Base-by-base conservation (phyloP, 306 rosid species). In the Prinsepia uniflora region DNA sequence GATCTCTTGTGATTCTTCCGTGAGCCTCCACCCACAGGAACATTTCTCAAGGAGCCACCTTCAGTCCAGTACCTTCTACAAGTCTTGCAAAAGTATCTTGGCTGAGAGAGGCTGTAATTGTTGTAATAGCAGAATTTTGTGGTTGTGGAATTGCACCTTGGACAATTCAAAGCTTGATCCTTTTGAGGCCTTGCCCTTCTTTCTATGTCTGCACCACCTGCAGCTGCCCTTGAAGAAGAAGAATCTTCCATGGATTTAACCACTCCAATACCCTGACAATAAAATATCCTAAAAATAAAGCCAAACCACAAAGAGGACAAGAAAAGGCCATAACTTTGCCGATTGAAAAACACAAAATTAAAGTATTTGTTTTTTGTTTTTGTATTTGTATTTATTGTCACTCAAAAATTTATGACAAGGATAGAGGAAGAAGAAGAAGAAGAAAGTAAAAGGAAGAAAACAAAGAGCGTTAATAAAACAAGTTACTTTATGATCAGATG, bases 61-160 rank as follows among this genome's bases (percentile, higher is more conserved):
- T 89, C 96, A 73, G 99, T 95, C 99, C 99, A 95, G 72, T 95
- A 95, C 89, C 99, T 91, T 68, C 96, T 72, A 74, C 99, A 95
- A 66, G 97, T 84, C 80, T 95, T 95, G 82, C 99, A 95, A 13
- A 95, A 91, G 80, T 89, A 91, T 62, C 99, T 86, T 24, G 99
- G 99, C 79, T 95, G 99, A n/a, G 97, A 75, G 68, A 95, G 89
- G 55, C 96, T 91, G 45, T 91, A 95, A 78, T 95, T 95, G 56
- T 95, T 95, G 81, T 95, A 95, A 87, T 95, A 95, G 19, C 99
- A 95, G 83, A 95, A 95, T 72, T 94, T 95, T 1, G 99, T 95
- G 83, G 90, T 95, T 17, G 89, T 89, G 12, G 99, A 95, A 77
- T 87, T 95, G 85, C 99, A 95, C 89, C 99, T 82, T 75, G 99